phyloP scores from a whole-genome alignment of 2,329 filamentous ascomycete genomes.

The Beauveria scarabaeidicola region DNA sequence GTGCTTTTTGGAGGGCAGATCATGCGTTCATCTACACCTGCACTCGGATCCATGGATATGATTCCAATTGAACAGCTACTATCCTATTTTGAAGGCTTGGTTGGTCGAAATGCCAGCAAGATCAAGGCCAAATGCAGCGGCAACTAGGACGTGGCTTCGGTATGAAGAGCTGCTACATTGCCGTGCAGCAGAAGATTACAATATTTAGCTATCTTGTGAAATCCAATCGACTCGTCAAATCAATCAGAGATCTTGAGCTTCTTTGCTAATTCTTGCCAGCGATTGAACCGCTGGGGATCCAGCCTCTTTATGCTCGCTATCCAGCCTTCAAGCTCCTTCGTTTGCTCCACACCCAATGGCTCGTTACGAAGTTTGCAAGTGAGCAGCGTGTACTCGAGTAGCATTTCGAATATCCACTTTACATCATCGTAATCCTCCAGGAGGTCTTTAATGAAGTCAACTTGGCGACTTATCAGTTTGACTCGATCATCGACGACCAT shows the following conservation, averaged over 20 bases:
- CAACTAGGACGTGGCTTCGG: background rate
- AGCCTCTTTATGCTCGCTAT: conserved; percentile 57
- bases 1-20: conserved; percentile 64
- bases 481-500: conserved; percentile 54
- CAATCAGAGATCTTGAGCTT: conserved; percentile 17
- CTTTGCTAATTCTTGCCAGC: conserved; percentile 65
- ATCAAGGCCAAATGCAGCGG: conserved; percentile 28
- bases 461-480: conserved; percentile 59
- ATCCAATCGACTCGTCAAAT: background rate
- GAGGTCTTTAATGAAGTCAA: conserved; percentile 63
- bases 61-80: conserved; percentile 56
- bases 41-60: conserved; percentile 63
- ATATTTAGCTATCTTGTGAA: background rate
- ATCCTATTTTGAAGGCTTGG: conserved; percentile 62
- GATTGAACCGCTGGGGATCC: conserved; percentile 64
- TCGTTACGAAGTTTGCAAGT: conserved; percentile 46
- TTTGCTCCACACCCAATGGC: conserved; percentile 30
- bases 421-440: conserved; percentile 48
- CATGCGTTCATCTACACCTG: conserved; percentile 58
- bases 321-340: conserved; percentile 45
- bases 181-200: background rate
- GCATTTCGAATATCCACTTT: conserved; percentile 84
- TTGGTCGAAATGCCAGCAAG: conserved; percentile 43
- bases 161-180: background rate
- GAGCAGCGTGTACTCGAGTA: conserved; percentile 64